A percentile compares a stretch with the other conserved stretches of the same genome.
phyloP scores from a whole-genome alignment of 352 stramenopile genomes.

The Globisporangium alternatum region DNA sequence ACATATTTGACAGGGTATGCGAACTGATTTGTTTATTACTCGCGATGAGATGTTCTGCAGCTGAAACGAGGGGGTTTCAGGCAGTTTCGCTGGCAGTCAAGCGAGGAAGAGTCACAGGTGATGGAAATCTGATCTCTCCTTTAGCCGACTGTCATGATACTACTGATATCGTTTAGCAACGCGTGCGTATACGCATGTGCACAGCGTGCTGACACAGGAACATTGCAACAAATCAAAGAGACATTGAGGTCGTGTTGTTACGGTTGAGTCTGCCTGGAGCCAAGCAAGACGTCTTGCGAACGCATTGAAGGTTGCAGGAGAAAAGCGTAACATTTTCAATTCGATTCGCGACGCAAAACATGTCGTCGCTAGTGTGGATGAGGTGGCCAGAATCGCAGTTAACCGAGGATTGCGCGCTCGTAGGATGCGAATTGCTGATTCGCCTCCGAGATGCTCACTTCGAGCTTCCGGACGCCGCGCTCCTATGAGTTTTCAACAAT shows the following conservation, averaged over 20 bases:
- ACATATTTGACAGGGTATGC: neutral
- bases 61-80: slow-evolving; percentile 5
- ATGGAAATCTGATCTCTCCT: neutral
- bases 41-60: neutral
- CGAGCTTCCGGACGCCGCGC: slow-evolving; percentile 85
- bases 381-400: slow-evolving; percentile 1
- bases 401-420: slow-evolving; percentile 64
- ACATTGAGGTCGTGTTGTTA: neutral
- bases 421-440: slow-evolving; percentile 88
- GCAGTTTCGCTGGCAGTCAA: neutral
- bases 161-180: no score
- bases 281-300: neutral
- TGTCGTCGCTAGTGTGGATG: neutral
- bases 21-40: neutral
- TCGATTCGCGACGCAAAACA: neutral
- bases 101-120: neutral
- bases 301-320: neutral
- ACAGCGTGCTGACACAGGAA: neutral
- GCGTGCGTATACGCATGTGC: neutral
- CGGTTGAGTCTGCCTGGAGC: neutral
- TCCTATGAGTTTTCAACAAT: slow-evolving; percentile 27
- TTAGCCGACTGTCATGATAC: neutral
- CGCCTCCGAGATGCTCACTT: slow-evolving; percentile 94
- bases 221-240: neutral
- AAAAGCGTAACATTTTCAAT: neutral